Base-by-base conservation (phyloP, 2,329 filamentous ascomycete species). In the Colletotrichum sp. region DNA sequence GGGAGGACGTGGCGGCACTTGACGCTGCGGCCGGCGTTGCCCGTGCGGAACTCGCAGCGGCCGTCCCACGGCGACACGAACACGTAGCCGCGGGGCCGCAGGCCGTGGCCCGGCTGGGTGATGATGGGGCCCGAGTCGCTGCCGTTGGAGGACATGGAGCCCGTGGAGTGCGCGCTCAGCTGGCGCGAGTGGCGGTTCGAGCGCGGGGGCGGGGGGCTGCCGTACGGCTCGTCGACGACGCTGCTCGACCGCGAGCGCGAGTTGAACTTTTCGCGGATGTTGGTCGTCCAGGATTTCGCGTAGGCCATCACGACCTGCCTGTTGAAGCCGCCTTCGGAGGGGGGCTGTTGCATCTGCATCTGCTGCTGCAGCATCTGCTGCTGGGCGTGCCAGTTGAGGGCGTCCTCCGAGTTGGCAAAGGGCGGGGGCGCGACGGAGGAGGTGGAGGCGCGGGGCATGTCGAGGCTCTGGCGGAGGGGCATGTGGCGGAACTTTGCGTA, bases 11-110 rank as follows among this genome's bases (percentile, higher is more conserved):
- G 95, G 72, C 92, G 92, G 84, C 94, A 96, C 82, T 92, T 92
- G 16, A 98, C 85, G 71, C 91, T 93, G 68, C 94, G 93, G 4
- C 96, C 96, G 59, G 91, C 93, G 72, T 92, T 89, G 49, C 94
- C 94, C 0, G 96, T 97, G 19, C 91, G 89, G 84, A 99, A 99
- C 77, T 96, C 94, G 85, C 96, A 99, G 57, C 91, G 90, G 19
- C 95, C 95, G 77, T 95, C 93, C 96, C 96, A 99, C 0, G 96
- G 96, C 57, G 95, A 97, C 25, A 88, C 86, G 82, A 98, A 98
- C 2, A 92, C 90, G 84, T 98, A 98, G 22, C 93, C 94, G 36
- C 89, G 89, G 0, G 92, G 88, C 70, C 87, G 90, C 77, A 88
- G 86, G 22, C 86, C 89, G 0, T 87, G 87, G 0, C 86, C 87